Evolutionary conservation across 2,329 filamentous ascomycete genomes (phyloP).

Genomic region (Diatrype stigma): DNA sequence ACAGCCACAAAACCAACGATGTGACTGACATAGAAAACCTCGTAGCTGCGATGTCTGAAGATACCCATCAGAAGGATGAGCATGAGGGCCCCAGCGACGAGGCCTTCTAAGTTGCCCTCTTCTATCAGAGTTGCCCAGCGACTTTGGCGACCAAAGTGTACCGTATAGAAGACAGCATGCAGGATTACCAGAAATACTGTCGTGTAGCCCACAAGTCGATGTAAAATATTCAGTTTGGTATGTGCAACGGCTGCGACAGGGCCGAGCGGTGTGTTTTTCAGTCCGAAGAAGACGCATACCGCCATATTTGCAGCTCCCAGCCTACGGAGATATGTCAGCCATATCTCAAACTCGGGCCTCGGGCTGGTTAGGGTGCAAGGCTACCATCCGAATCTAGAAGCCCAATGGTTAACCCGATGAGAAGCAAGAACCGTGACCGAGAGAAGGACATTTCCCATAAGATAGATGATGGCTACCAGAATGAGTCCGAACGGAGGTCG

Average conservation of each 20-base stretch:
- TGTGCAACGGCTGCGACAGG: background rate
- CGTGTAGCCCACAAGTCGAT: background rate
- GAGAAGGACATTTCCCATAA: background rate
- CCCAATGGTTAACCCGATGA: background rate
- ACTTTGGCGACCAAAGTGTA: background rate
- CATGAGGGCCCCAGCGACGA: background rate
- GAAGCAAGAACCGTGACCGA: background rate
- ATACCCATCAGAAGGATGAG: background rate
- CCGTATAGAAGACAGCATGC: background rate
- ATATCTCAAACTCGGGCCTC: background rate
- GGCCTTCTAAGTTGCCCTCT: background rate
- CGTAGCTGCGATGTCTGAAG: background rate
- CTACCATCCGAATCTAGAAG: background rate
- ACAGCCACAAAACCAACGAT: background rate
- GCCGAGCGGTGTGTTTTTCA: background rate
- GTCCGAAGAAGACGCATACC: background rate
- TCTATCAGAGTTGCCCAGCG: background rate
- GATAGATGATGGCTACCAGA: background rate
- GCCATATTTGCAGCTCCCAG: background rate
- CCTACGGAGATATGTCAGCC: background rate
- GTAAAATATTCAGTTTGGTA: background rate
- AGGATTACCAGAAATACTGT: background rate
- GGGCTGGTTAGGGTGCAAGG: background rate
- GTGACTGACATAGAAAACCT: background rate
- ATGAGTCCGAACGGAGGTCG: background rate